phyloP scores from a whole-genome alignment of 2,329 filamentous ascomycete genomes.

The Aspergillus latus region DNA sequence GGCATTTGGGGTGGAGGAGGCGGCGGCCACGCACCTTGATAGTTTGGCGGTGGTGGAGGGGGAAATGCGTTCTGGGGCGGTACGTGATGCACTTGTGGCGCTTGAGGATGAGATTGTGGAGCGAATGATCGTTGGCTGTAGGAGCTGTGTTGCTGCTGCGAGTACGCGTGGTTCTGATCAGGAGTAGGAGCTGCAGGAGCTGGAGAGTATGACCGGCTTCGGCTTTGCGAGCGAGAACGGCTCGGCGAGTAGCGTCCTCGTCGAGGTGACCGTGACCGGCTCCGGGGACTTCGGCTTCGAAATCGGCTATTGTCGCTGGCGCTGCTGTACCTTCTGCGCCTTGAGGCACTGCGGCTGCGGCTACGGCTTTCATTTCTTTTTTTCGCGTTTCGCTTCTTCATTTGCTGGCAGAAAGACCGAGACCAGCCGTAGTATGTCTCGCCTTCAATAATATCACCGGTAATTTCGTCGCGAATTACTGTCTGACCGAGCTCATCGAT shows the following conservation, averaged over 20 bases:
- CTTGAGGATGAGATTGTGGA: constrained; percentile 19
- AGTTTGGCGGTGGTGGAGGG: constrained; percentile 35
- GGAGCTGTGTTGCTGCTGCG: constrained; percentile 5
- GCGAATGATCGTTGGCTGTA: constrained; percentile 14
- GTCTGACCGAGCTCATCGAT: constrained; percentile 73
- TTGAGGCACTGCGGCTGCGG: constrained; percentile 35
- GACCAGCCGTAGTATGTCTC: constrained; percentile 91
- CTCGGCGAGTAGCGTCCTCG: neutral
- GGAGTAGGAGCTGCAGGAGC: constrained; percentile 2
- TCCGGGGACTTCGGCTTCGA: neutral
- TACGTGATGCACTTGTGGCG: constrained; percentile 16
- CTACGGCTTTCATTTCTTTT: constrained; percentile 37
- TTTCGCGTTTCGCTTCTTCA: constrained; percentile 55
- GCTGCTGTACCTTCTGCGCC: neutral
- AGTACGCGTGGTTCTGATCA: constrained; percentile 15
- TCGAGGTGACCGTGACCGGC: neutral
- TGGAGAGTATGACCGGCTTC: neutral
- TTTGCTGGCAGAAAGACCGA: constrained; percentile 73
- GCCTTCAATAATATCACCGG: constrained; percentile 62
- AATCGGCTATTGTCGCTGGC: neutral
- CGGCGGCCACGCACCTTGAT: constrained; percentile 38
- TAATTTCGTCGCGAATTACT: constrained; percentile 64
- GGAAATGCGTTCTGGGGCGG: constrained; percentile 8
- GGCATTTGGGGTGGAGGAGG: constrained; percentile 33
- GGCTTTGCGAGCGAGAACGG: neutral